These are phyloP conservation scores for Aspergillus sp. DNA, from an alignment of 2,329 filamentous ascomycete genomes.

Conservation along the genomic window DNA sequence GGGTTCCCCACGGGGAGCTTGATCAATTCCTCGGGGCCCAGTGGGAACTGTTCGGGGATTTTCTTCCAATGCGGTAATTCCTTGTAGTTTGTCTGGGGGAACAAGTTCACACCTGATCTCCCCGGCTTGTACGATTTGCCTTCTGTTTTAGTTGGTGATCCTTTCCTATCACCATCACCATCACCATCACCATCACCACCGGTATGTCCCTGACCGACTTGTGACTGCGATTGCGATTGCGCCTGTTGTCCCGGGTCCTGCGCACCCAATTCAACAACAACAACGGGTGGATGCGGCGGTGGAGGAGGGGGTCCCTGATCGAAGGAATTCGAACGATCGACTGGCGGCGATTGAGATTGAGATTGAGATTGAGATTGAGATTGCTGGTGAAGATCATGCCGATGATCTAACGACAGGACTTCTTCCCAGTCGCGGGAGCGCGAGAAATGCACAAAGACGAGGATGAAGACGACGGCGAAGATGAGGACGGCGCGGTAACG, in stretches of 20 bases:
- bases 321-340: conserved; percentile 5
- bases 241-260: neutral
- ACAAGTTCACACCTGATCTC: conserved; percentile 14
- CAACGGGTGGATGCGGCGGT: too few species aligned
- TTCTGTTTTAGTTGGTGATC: too few species aligned
- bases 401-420: neutral
- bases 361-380: conserved; percentile 1
- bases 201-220: neutral
- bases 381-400: conserved; percentile 4
- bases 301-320: neutral
- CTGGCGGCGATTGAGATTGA: conserved; percentile 6
- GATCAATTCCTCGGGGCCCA: conserved; percentile 63
- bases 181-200: too few species aligned
- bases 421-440: conserved; percentile 34
- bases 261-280: neutral
- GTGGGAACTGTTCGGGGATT: conserved; percentile 66
- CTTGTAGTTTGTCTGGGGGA: conserved; percentile 14
- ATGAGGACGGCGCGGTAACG: conserved; percentile 42
- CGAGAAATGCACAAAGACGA: conserved; percentile 46
- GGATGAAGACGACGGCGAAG: conserved; percentile 36
- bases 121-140: neutral
- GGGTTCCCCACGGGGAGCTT: conserved; percentile 64
- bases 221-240: neutral
- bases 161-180: too few species aligned
- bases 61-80: conserved; percentile 61